A percentile compares a stretch with the other conserved stretches of the same genome.
Evolutionary conservation across 2,329 filamentous ascomycete genomes (phyloP).

Genomic region (Exophiala mesophila): DNA sequence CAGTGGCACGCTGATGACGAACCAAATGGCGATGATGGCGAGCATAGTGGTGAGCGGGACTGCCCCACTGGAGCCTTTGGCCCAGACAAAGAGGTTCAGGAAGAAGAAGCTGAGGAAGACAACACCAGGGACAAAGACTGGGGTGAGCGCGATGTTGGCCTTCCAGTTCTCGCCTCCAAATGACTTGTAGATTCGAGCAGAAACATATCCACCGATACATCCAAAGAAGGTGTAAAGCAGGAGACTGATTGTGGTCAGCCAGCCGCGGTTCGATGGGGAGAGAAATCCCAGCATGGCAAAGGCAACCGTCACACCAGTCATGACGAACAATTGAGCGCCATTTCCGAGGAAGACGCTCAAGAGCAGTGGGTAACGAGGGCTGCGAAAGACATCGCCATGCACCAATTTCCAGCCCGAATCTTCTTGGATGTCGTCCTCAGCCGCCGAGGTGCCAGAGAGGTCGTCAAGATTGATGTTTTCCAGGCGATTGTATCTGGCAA

Average conservation of each 20-base stretch:
- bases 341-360: constrained; percentile 87
- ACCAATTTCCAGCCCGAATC: constrained; percentile 99
- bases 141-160: constrained; percentile 83
- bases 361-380: constrained; percentile 74
- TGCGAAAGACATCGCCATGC: constrained; percentile 93
- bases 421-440: constrained; percentile 89
- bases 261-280: constrained; percentile 91
- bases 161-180: constrained; percentile 94
- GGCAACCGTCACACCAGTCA: constrained; percentile 89
- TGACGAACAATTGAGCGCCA: constrained; percentile 93
- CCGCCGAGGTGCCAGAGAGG: constrained; percentile 68
- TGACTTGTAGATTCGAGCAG: constrained; percentile 87
- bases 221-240: constrained; percentile 90
- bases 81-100: constrained; percentile 94
- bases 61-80: constrained; percentile 82
- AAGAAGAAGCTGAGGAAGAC: constrained; percentile 89
- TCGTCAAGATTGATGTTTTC: constrained; percentile 90
- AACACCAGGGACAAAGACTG: constrained; percentile 75
- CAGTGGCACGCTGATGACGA: constrained; percentile 88
- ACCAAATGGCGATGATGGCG: constrained; percentile 90
- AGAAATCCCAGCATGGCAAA: constrained; percentile 93
- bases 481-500: constrained; percentile 90
- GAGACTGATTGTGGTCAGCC: constrained; percentile 86
- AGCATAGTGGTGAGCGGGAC: constrained; percentile 98
- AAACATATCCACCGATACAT: constrained; percentile 86